phyloP scores from a whole-genome alignment of 805 yeast species.

The Starmerella khaoyaiensis region DNA sequence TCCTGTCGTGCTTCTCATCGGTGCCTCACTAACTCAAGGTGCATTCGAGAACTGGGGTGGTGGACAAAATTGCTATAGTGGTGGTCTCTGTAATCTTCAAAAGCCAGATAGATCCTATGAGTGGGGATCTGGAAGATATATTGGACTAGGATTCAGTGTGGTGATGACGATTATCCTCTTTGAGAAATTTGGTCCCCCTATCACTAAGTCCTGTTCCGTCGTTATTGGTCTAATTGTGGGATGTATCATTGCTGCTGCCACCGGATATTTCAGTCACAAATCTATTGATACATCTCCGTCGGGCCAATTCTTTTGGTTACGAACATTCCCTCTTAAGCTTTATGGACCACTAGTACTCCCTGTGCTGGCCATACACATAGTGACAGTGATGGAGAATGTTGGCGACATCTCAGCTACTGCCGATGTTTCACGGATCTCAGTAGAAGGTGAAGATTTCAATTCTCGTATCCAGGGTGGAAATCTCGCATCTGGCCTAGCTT shows the following conservation, averaged over 20 bases:
- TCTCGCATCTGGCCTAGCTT: constrained; percentile 75
- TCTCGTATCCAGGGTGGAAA: constrained; percentile 88
- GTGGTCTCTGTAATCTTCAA: constrained; percentile 34
- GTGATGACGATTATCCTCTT: constrained; percentile 57
- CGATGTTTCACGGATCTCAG: constrained; percentile 76
- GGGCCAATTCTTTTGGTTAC: constrained; percentile 77
- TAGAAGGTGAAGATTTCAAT: constrained; percentile 70
- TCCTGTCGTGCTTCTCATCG: constrained; percentile 79
- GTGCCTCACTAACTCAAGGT: constrained; percentile 50
- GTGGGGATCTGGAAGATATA: constrained; percentile 79
- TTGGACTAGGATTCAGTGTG: constrained; percentile 80
- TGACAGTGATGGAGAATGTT: constrained; percentile 81
- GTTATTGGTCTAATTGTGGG: constrained; percentile 74
- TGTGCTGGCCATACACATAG: constrained; percentile 67
- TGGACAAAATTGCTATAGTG: constrained; percentile 44
- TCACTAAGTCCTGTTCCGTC: constrained; percentile 89
- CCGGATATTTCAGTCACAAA: constrained; percentile 57
- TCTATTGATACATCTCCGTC: constrained; percentile 60
- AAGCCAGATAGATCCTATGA: constrained; percentile 41
- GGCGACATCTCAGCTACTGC: constrained; percentile 92
- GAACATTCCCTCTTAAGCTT: constrained; percentile 60
- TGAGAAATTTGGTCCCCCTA: constrained; percentile 86
- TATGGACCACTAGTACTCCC: constrained; percentile 84
- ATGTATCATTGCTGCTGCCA: constrained; percentile 84
- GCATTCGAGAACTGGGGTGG: constrained; percentile 84